Percentiles rank a stretch among this genome's conserved stretches.
These are phyloP conservation scores for Pseudogymnoascus sp. DNA, from an alignment of 2,329 filamentous ascomycete species.

Conservation along the genomic window DNA sequence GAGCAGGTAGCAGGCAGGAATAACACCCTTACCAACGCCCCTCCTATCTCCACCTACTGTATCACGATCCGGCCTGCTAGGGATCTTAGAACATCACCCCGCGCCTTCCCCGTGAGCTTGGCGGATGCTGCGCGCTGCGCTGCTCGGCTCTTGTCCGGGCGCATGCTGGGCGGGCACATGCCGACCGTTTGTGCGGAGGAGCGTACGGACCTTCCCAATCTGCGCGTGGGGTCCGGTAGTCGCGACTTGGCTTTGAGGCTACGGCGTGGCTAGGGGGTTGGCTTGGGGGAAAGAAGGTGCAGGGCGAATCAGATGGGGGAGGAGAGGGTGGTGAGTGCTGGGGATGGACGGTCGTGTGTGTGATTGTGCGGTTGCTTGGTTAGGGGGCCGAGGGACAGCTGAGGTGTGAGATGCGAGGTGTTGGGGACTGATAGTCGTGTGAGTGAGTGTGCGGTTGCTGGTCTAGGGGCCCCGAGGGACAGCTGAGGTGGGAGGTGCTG, in stretches of 20 bases:
- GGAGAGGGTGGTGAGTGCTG: no score
- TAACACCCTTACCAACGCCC: not conserved
- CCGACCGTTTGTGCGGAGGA: not conserved
- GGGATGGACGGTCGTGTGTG: no score
- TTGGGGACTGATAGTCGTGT: not conserved
- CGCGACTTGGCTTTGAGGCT: not conserved
- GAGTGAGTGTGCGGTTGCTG: not conserved
- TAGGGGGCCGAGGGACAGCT: no score
- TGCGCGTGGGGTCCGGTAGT: slow-evolving; percentile 4
- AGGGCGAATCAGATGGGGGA: not conserved
- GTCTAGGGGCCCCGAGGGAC: not conserved
- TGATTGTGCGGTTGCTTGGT: no score
- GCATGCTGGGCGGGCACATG: not conserved
- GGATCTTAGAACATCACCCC: not conserved
- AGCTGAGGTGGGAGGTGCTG: not conserved
- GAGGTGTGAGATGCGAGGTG: no score
- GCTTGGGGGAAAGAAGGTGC: not conserved
- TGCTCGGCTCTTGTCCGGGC: not conserved
- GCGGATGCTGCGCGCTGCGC: not conserved
- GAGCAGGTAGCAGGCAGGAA: not conserved
- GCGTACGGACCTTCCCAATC: not conserved
- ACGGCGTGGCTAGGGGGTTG: not conserved
- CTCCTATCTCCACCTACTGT: not conserved
- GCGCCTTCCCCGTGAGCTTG: not conserved
- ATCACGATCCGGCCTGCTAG: not conserved